A percentile compares a stretch with the other conserved stretches of the same genome.
These are phyloP conservation scores for Pyrrhoderma noxium DNA, from an alignment of 1,284 basidiomycete species.

Conservation along the genomic window DNA sequence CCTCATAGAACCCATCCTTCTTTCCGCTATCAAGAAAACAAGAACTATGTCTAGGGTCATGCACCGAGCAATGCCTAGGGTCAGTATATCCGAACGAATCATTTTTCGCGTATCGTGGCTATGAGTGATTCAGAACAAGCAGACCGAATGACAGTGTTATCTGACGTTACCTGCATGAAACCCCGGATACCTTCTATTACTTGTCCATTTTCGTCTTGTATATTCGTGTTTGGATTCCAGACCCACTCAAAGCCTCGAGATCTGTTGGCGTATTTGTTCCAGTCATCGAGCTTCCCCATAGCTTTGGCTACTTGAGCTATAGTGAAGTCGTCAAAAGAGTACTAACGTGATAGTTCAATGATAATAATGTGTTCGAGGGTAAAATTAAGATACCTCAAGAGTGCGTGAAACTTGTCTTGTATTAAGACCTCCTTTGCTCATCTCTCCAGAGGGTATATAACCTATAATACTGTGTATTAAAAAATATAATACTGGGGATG, in stretches of 20 bases:
- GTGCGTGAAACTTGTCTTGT: slow-evolving; percentile 20
- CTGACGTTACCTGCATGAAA: slow-evolving; percentile 43
- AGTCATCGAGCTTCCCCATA: slow-evolving; percentile 41
- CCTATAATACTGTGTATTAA: slow-evolving; percentile 5
- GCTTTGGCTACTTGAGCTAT: slow-evolving; percentile 54
- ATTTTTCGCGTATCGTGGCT: slow-evolving; percentile 47
- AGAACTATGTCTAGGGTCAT: slow-evolving; percentile 47
- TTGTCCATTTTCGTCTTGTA: slow-evolving; percentile 29
- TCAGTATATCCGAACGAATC: slow-evolving; percentile 59
- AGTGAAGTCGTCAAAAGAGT: slow-evolving; percentile 42
- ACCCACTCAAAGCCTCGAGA: slow-evolving; percentile 51
- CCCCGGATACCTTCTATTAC: slow-evolving; percentile 32
- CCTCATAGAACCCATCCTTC: slow-evolving; percentile 58
- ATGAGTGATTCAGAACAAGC: slow-evolving; percentile 1
- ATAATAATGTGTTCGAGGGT: too few species aligned
- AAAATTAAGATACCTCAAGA: slow-evolving; percentile 18
- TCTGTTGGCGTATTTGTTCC: slow-evolving; percentile 44
- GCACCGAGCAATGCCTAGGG: slow-evolving; percentile 56
- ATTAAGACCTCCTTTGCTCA: slow-evolving; percentile 13
- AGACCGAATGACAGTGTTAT: neutral
- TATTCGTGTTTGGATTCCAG: slow-evolving; percentile 49
- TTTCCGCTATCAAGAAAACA: slow-evolving; percentile 54
- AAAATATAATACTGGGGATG: neutral
- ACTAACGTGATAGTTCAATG: slow-evolving; percentile 22
- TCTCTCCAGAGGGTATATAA: slow-evolving; percentile 14